phyloP scores from a whole-genome alignment of 768 basidiomycete genomes.

The Trametes punicea region DNA sequence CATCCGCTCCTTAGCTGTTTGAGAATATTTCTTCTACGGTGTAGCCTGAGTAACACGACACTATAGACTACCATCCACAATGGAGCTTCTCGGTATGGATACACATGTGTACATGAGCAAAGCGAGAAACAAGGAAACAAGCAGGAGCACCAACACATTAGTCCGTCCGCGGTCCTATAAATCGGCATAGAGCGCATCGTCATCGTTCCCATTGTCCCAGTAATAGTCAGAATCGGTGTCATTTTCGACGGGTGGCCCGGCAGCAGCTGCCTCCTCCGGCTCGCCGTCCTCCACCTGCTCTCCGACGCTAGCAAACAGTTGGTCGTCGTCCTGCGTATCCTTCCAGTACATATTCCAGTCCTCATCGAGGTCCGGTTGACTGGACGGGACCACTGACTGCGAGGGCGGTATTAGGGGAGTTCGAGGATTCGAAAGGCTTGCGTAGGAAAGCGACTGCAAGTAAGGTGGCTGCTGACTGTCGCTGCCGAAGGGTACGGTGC shows the following conservation, averaged over 20 bases:
- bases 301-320: background rate
- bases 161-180: background rate
- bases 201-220: constrained; percentile 8
- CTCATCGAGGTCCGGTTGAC: constrained; percentile 7
- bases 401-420: background rate
- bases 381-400: constrained; percentile 5
- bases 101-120: background rate
- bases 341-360: constrained; percentile 13
- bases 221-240: constrained; percentile 19
- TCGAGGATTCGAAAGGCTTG: background rate
- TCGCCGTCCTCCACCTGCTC: background rate
- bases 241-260: background rate
- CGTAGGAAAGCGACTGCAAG: constrained; percentile 1
- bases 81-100: background rate
- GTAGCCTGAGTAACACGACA: no score
- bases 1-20: background rate
- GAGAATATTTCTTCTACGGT: background rate
- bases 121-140: background rate
- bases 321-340: background rate
- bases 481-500: background rate
- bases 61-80: no score
- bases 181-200: constrained; percentile 2
- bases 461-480: background rate
- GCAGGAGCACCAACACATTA: background rate
- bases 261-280: background rate